Percentiles rank a stretch among this genome's conserved stretches.
phyloP scores from a whole-genome alignment of 164 flowering plant species.

The Vitis vinifera region DNA sequence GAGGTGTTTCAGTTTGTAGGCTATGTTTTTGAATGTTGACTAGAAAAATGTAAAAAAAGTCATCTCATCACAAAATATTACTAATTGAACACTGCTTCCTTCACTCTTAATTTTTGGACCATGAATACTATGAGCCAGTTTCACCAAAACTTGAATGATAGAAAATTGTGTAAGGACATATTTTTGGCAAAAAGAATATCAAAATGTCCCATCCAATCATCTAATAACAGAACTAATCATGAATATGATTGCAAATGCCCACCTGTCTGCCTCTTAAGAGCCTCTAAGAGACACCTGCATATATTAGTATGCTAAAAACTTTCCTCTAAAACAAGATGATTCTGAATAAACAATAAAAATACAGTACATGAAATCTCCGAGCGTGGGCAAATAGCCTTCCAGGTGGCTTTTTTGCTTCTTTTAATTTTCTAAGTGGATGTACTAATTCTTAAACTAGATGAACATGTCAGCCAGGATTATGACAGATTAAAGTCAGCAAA shows the following conservation, averaged over 20 bases:
- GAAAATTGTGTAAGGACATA: not conserved
- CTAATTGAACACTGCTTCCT: not conserved
- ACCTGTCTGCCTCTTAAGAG: conserved; percentile 22
- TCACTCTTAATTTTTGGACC: too few species aligned
- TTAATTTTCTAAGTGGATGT: conserved; percentile 31
- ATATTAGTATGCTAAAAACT: conserved; percentile 12
- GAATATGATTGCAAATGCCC: conserved; percentile 15
- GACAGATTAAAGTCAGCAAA: conserved; percentile 34
- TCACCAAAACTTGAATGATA: too few species aligned
- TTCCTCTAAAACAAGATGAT: conserved; percentile 8
- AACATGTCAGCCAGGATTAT: conserved; percentile 33
- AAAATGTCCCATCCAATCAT: conserved; percentile 13
- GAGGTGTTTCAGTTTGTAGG: too few species aligned
- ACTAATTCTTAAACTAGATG: conserved; percentile 39
- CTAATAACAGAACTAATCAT: conserved; percentile 20
- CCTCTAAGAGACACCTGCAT: conserved; percentile 18
- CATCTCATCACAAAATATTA: conserved; percentile 1
- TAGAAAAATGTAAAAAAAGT: not conserved
- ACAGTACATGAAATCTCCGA: conserved; percentile 13
- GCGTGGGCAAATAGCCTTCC: conserved; percentile 22
- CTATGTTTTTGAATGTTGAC: conserved; percentile 1
- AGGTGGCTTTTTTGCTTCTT: conserved; percentile 17
- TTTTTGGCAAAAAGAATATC: conserved; percentile 17
- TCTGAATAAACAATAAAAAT: conserved; percentile 3
- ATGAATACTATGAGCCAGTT: too few species aligned